Base-by-base conservation (phyloP, 2,329 filamentous ascomycete species). In the Zymoseptoria crescenta region DNA sequence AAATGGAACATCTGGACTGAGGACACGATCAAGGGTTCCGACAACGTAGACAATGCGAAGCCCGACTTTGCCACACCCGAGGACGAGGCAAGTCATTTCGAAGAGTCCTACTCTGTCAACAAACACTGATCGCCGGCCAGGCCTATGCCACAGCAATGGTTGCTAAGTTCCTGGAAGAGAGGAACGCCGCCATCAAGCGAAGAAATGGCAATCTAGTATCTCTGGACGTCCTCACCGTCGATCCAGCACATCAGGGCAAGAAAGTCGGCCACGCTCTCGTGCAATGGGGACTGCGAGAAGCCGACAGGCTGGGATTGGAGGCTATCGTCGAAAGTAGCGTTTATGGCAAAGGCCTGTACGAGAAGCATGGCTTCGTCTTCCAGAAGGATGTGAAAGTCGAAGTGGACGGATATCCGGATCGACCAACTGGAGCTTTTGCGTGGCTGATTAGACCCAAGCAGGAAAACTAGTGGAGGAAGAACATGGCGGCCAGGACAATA, bases 331-430 rank as follows among this genome's bases (percentile, higher is more conserved):
- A 72, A 63, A 68, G 67, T 54, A 68, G 66, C 24, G 55, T 62
- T 19, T 68, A 56, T 58, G 69, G 68, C 8, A 69, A 65, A 54
- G 63, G 67, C 1, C 55, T 70, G 51, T 72, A 72, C 49, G 62
- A 68, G 64, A 70, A 71, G 66, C 62, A 70, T 56, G 70, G 69
- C 9, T 72, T 68, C 53, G 60, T 65, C 6, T 70, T 68, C 54
- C 54, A 66, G 20, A 68, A 67, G 57, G 62, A 69, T 59, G 63
- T 67, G 4, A 55, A 57, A 5, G 45, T 67, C 5, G 52, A 59
- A 13, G 56, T 63, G n/a, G 61, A 62, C 16, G 60, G 48, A 20
- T 65, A 65, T 57, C 52, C 30, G 27, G 60, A 57, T 1, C 49
- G 65, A 41, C 55, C 63, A n/a, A 50, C 56, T 41, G 64, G 63